A percentile compares a stretch with the other conserved stretches of the same genome.
These are phyloP conservation scores for Cytospora schulzeri DNA, from an alignment of 2,329 filamentous ascomycete genomes.

Conservation along the genomic window DNA sequence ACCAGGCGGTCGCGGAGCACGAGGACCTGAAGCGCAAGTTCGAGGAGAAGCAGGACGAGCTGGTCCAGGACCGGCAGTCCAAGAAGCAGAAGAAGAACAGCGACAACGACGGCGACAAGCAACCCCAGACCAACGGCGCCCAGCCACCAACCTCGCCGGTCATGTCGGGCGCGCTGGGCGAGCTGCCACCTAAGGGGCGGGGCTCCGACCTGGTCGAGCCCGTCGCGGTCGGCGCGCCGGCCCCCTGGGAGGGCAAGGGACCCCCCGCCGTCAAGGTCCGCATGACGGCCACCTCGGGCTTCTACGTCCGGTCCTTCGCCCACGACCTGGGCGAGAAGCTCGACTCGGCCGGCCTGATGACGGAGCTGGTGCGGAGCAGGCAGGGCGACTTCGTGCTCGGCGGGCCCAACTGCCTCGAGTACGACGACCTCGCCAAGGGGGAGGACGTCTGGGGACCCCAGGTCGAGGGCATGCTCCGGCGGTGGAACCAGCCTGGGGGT, in stretches of 20 bases:
- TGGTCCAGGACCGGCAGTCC: conserved; percentile 54
- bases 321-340: conserved; percentile 87
- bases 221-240: conserved; percentile 49
- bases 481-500: conserved; percentile 34
- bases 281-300: conserved; percentile 93
- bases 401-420: conserved; percentile 73
- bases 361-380: conserved; percentile 74
- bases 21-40: conserved; percentile 61
- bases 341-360: conserved; percentile 82
- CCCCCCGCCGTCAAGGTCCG: conserved; percentile 80
- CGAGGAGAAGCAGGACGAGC: conserved; percentile 58
- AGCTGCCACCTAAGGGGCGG: conserved; percentile 47
- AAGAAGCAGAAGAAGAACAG: conserved; percentile 40
- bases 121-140: conserved; percentile 34
- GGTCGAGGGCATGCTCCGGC: conserved; percentile 58
- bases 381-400: conserved; percentile 80
- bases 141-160: conserved; percentile 40
- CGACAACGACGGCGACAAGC: not conserved
- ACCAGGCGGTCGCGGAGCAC: conserved; percentile 56
- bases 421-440: conserved; percentile 72
- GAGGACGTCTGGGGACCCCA: conserved; percentile 83
- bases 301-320: conserved; percentile 92
- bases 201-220: conserved; percentile 59
- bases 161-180: conserved; percentile 61
- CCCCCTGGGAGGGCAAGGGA: conserved; percentile 61